These are phyloP conservation scores for Podosphaera fusca DNA, from an alignment of 2,329 filamentous ascomycete genomes.

Conservation along the genomic window DNA sequence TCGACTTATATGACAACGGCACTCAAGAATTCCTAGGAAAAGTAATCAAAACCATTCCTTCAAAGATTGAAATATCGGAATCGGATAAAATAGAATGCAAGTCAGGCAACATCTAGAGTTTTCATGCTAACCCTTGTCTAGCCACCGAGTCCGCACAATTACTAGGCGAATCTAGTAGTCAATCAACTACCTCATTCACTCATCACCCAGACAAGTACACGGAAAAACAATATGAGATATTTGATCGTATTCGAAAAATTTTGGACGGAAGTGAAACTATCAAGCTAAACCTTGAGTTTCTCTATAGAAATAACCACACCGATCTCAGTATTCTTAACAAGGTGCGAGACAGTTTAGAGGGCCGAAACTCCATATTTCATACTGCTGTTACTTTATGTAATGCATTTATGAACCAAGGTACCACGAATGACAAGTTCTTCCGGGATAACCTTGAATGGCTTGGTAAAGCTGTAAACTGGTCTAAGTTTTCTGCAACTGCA, in stretches of 20 bases:
- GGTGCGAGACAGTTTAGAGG: slow-evolving; percentile 83
- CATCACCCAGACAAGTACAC: slow-evolving; percentile 16
- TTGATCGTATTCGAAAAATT: slow-evolving; percentile 40
- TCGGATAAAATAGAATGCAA: slow-evolving; percentile 21
- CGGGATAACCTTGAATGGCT: slow-evolving; percentile 94
- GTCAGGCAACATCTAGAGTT: background rate
- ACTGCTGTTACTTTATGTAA: slow-evolving; percentile 94
- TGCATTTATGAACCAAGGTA: slow-evolving; percentile 97
- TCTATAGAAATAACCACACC: slow-evolving; percentile 86
- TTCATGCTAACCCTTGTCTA: slow-evolving; percentile 3
- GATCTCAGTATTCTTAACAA: slow-evolving; percentile 88
- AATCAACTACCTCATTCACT: slow-evolving; percentile 12
- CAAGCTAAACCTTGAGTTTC: slow-evolving; percentile 82
- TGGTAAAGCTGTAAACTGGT: slow-evolving; percentile 97
- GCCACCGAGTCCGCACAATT: slow-evolving; percentile 27
- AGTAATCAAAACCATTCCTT: slow-evolving; percentile 59
- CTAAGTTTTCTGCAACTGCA: slow-evolving; percentile 93
- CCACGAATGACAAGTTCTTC: slow-evolving; percentile 96
- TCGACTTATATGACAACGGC: slow-evolving; percentile 94
- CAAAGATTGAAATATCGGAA: slow-evolving; percentile 20
- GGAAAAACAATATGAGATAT: slow-evolving; percentile 31
- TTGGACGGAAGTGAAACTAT: slow-evolving; percentile 85
- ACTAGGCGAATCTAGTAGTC: slow-evolving; percentile 27
- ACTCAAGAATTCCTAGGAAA: slow-evolving; percentile 91
- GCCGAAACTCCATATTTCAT: slow-evolving; percentile 94